Evolutionary conservation across 441 rosid genomes (phyloP).

Genomic region (California macrophylla): DNA sequence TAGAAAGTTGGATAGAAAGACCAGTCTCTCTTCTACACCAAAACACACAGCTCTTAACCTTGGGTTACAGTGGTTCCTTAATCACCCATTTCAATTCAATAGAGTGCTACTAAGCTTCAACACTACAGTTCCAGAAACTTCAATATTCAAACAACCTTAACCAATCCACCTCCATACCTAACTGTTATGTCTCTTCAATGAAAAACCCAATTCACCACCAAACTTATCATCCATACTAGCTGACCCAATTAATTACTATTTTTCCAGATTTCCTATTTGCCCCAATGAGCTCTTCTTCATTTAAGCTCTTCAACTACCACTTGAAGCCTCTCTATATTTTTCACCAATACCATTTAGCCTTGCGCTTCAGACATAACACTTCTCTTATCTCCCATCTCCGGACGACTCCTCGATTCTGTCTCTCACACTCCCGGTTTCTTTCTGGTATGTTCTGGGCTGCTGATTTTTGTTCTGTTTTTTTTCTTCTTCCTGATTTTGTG

Average conservation of each 20-base stretch:
- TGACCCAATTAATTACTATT: background rate
- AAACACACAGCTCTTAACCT: background rate
- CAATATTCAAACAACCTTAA: background rate
- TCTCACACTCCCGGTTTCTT: constrained; percentile 3
- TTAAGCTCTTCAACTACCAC: constrained; percentile 1
- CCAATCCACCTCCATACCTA: constrained; percentile 2
- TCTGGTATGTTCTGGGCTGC: background rate
- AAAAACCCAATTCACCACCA: background rate
- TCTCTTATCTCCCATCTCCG: background rate
- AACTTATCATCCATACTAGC: background rate
- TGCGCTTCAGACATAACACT: background rate
- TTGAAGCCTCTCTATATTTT: background rate
- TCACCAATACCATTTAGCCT: background rate
- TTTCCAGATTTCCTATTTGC: background rate
- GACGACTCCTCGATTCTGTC: background rate
- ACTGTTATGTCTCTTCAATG: constrained; percentile 1
- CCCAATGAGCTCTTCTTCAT: constrained; percentile 1
- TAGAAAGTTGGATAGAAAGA: too few relatives aligned
- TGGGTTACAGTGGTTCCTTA: background rate
- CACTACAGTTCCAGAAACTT: background rate
- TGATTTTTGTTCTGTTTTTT: background rate
- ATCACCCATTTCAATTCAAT: background rate
- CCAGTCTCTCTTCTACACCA: too few relatives aligned
- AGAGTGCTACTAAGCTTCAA: background rate
- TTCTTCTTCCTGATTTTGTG: background rate